phyloP scores from a whole-genome alignment of 768 basidiomycete genomes.

The Hortiboletus campestris region DNA sequence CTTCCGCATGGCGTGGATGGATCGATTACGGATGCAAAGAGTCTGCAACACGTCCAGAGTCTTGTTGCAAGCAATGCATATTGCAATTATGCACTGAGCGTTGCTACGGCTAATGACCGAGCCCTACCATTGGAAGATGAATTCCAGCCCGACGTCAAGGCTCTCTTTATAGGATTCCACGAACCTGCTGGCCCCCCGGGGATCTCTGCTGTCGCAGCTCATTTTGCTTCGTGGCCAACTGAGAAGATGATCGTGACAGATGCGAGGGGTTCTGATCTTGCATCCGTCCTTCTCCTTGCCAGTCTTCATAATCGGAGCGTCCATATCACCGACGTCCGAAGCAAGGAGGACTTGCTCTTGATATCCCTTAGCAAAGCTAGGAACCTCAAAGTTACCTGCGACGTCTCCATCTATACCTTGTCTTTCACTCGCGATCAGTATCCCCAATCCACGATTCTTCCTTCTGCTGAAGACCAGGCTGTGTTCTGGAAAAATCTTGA shows the following conservation, averaged over 20 bases:
- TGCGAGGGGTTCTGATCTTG: slow-evolving; percentile 87
- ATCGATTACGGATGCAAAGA: slow-evolving; percentile 62
- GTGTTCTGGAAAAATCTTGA: slow-evolving; percentile 84
- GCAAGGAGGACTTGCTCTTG: slow-evolving; percentile 80
- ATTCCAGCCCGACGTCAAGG: slow-evolving; percentile 74
- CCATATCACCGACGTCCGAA: slow-evolving; percentile 88
- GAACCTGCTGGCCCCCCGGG: slow-evolving; percentile 46
- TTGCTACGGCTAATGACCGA: slow-evolving; percentile 74
- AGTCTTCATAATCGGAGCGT: slow-evolving; percentile 86
- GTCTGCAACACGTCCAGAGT: slow-evolving; percentile 66
- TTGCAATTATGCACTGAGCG: slow-evolving; percentile 84
- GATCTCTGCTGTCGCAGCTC: slow-evolving; percentile 74
- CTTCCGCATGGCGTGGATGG: slow-evolving; percentile 65
- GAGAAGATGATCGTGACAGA: slow-evolving; percentile 96
- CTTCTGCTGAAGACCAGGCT: slow-evolving; percentile 72
- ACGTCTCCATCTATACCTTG: slow-evolving; percentile 87
- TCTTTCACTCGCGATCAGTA: slow-evolving; percentile 83
- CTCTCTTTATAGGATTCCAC: slow-evolving; percentile 82
- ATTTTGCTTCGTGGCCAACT: slow-evolving; percentile 86
- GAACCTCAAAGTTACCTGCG: slow-evolving; percentile 92
- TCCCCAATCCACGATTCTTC: slow-evolving; percentile 62
- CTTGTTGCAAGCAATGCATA: slow-evolving; percentile 65
- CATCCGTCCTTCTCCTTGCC: slow-evolving; percentile 90
- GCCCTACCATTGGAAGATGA: slow-evolving; percentile 66
- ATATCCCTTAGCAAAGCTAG: slow-evolving; percentile 95